phyloP scores from a whole-genome alignment of 257 asterid genomes.

The Solanum lycopersicoides region DNA sequence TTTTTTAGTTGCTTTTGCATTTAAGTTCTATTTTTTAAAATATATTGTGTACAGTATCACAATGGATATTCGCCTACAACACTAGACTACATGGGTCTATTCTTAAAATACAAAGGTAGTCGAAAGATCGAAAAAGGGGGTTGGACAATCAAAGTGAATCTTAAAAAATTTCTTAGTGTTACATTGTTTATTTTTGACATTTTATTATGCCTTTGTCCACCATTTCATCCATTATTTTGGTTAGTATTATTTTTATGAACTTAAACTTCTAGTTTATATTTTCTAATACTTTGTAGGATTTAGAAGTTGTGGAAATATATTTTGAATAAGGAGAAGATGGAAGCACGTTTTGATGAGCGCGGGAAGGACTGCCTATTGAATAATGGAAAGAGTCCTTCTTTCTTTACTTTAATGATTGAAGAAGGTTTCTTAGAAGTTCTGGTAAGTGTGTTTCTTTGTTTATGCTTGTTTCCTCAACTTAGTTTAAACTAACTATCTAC shows the following conservation, averaged over 20 bases:
- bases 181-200: neutral
- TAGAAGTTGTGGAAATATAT: no score
- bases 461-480: no score
- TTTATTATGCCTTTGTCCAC: neutral
- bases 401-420: conserved; percentile 14
- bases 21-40: neutral
- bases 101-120: neutral
- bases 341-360: neutral
- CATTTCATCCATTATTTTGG: neutral
- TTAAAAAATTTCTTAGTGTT: neutral
- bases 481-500: no score
- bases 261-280: neutral
- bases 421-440: neutral
- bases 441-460: neutral
- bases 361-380: neutral
- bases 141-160: neutral
- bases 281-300: neutral
- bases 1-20: neutral
- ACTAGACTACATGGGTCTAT: neutral
- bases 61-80: neutral
- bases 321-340: neutral
- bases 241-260: neutral
- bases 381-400: conserved; percentile 1
- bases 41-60: neutral
- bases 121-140: neutral